Conservation (phyloP, 192 early-diverging fungal species). For the Coemansia sp. region DNA sequence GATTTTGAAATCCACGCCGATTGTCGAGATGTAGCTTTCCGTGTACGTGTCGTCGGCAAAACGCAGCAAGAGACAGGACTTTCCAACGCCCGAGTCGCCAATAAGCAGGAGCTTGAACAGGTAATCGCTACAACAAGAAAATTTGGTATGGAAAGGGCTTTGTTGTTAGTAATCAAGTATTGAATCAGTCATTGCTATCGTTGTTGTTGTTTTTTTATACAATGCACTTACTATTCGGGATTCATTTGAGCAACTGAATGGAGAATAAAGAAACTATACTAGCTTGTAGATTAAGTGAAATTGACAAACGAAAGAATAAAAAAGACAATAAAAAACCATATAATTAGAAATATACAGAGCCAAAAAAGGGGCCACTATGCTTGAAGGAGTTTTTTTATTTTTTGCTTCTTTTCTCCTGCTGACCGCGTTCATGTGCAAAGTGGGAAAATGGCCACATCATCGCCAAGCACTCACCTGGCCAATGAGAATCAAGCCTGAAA, state of each 20-base stretch:
- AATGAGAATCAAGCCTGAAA: neutral
- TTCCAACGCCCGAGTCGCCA: slow-evolving; percentile 98
- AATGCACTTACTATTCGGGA: slow-evolving; percentile 51
- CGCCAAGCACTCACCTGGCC: neutral
- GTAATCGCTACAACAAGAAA: slow-evolving; percentile 77
- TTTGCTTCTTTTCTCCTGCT: neutral
- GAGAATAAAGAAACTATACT: neutral
- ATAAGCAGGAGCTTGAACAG: slow-evolving; percentile 99
- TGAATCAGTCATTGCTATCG: too few relatives aligned
- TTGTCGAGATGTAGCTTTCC: slow-evolving; percentile 97
- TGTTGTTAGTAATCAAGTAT: too few relatives aligned
- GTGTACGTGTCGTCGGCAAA: slow-evolving; percentile 99
- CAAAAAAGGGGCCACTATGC: neutral
- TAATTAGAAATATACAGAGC: slow-evolving; percentile 4
- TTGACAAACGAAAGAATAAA: neutral
- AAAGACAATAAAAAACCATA: neutral
- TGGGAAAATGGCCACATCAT: neutral
- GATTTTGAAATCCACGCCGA: slow-evolving; percentile 99
- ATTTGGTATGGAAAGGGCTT: neutral
- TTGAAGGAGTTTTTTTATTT: neutral
- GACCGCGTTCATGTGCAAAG: neutral
- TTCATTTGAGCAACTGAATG: slow-evolving; percentile 28
- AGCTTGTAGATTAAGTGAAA: neutral
- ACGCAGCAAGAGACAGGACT: slow-evolving; percentile 94
- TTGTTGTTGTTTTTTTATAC: neutral